phyloP scores from a whole-genome alignment of 2,329 filamentous ascomycete genomes.

The Clonostachys solani region DNA sequence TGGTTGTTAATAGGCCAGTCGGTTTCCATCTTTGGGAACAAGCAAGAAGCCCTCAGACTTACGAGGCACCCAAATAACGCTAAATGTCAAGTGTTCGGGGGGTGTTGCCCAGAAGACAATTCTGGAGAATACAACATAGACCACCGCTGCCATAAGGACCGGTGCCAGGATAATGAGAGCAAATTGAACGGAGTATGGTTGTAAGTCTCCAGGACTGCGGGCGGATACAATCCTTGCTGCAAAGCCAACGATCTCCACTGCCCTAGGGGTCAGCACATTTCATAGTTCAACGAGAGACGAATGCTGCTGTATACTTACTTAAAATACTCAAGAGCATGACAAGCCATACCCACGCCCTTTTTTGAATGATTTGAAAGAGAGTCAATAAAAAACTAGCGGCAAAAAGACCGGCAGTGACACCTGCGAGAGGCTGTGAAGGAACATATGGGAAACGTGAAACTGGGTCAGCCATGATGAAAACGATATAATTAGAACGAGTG shows the following conservation, averaged over 20 bases:
- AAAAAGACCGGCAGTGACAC: no score
- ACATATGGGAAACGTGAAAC: no score
- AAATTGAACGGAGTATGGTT: neutral
- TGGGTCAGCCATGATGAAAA: no score
- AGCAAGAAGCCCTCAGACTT: no score
- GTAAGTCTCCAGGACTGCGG: neutral
- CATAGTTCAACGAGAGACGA: neutral
- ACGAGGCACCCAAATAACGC: slow-evolving; percentile 2
- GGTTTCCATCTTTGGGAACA: no score
- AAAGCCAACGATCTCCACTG: neutral
- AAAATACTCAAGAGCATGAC: neutral
- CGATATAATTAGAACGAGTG: no score
- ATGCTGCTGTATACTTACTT: neutral
- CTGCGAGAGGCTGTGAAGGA: no score
- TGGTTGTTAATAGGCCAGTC: no score
- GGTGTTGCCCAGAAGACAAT: slow-evolving; percentile 15
- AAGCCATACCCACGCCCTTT: neutral
- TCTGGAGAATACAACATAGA: slow-evolving; percentile 2
- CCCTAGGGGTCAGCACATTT: neutral
- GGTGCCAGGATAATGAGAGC: slow-evolving; percentile 3
- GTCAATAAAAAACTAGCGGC: no score
- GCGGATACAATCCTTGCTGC: neutral
- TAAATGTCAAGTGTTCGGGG: slow-evolving; percentile 7
- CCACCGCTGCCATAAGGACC: neutral
- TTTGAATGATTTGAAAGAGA: neutral